Base-by-base conservation (phyloP, 768 basidiomycete genomes). In the Collybiopsis luxurians region DNA sequence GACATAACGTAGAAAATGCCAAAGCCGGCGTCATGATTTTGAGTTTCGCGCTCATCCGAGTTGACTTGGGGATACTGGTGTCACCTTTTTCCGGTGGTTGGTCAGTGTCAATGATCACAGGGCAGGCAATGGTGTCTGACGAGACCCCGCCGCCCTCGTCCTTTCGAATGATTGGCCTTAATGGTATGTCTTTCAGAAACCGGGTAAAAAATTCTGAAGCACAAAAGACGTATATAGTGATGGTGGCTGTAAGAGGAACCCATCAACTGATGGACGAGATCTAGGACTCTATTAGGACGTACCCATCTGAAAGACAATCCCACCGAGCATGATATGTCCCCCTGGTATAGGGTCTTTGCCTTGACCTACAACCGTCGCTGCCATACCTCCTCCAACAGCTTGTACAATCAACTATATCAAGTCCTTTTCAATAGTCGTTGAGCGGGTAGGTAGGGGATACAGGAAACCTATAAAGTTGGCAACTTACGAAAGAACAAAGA, bases 351-450 rank as follows among this genome's bases (percentile, higher is more conserved):
- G 64, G 59, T 27, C 46, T 36, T 58, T 58, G 17, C 15, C 28
- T 5, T 47, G 42, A 31, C 27, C 34, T 24, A 27, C 46, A 49
- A 17, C 27, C 10, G 56, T 56, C 23, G 44, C 28, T 17, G 45
- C 60, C 24, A 50, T 47, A 0, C 79, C 86, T 24, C 87, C 87
- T 38, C 87, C 87, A 17, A 78, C 68, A 27, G 80, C 86, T 69
- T 90, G 87, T 2, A 87, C 67, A n/a, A 83, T 68, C 26, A 90
- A 75, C 10, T 85, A 79, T 31, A 84, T 66, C 19, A 86, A 63
- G 60, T 89, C 88, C 77, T 58, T 5, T n/a, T n/a, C n/a, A n/a
- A n/a, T n/a, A n/a, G n/a, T n/a, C n/a, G n/a, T n/a, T n/a, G n/a
- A n/a, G n/a, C n/a, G n/a, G n/a, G n/a, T n/a, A n/a, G n/a, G n/a